Base-by-base conservation (phyloP, 192 early-diverging fungal genomes). In the Coemansia asiatica region DNA sequence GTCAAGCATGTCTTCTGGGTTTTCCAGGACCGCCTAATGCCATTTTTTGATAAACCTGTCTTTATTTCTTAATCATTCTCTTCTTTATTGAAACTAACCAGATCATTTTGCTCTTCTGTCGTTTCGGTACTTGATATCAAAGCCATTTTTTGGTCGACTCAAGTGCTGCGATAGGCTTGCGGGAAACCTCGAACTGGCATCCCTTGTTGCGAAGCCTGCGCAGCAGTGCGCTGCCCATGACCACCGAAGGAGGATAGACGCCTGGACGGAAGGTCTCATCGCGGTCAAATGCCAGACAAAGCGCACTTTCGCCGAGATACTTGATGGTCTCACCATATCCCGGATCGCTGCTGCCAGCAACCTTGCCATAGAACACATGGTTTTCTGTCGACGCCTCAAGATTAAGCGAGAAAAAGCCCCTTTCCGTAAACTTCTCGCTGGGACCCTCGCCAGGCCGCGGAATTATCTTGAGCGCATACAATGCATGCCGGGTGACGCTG, bases 271-370 rank as follows among this genome's bases (percentile, higher is more conserved):
- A 83, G 10, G 85, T 51, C 1, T 72, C 36, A 46, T 85, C 77
- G 18, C 84, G 74, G 29, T 88, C 82, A 49, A 90, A 71, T 8
- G 89, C 85, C 54, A 95, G 64, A 54, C 86, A 89, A 19, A 95
- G 75, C 0, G 92, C 93, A 28, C 89, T 79, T 63, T 97, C 92
- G 25, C 88, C 85, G 23, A 94, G 67, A 81, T 92, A 91, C 47
- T 85, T 84, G 56, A 86, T 86, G 1, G 92, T 95, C 65, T 92
- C 92, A 27, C 80, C 81, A 75, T 97, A 97, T 1, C 93, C 92
- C 10, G 92, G 89, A 63, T 96, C 94, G 19, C 81, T 81, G 15
- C 82, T 81, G 5, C 72, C 83, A 0, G 64, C 67, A 1, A 84
- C 83, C 64, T 78, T 71, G 18, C 76, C 83, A 31, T 84, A 84